These are phyloP conservation scores for Alectoria sarmentosa DNA, from an alignment of 495 filamentous ascomycete genomes.

Conservation along the genomic window DNA sequence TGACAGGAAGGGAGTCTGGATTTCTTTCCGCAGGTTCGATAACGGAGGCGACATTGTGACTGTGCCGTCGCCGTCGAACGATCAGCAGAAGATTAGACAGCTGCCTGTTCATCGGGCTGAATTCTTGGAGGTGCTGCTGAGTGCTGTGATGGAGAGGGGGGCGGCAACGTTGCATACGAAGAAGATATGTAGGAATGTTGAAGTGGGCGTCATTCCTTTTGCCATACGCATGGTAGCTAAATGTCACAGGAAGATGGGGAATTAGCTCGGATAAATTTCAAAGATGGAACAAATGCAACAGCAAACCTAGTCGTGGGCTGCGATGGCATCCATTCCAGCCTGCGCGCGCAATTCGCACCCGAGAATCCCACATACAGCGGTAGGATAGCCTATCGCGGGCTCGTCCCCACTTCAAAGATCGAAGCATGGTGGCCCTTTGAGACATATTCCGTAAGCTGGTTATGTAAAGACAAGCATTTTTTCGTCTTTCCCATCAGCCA, in stretches of 20 bases:
- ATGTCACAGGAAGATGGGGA: conserved; percentile 31
- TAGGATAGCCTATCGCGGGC: conserved; percentile 28
- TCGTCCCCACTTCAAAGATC: conserved; percentile 18
- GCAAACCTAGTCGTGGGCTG: conserved; percentile 53
- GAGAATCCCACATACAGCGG: conserved; percentile 20
- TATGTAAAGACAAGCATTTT: conserved; percentile 27
- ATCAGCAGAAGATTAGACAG: conserved; percentile 17
- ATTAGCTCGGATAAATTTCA: conserved; percentile 43
- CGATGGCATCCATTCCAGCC: conserved; percentile 56
- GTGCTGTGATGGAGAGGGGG: conserved; percentile 24
- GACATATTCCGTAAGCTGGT: conserved; percentile 26
- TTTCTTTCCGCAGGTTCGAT: conserved; percentile 33
- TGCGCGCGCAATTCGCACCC: conserved; percentile 38
- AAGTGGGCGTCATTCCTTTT: neutral
- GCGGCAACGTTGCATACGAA: conserved; percentile 29
- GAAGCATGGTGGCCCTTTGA: conserved; percentile 28
- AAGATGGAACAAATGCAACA: conserved; percentile 39
- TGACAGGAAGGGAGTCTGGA: conserved; percentile 30
- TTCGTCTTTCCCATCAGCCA: conserved; percentile 29
- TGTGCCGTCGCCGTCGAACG: conserved; percentile 24
- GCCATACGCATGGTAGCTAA: neutral
- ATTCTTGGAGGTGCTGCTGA: conserved; percentile 28
- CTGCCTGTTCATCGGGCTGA: conserved; percentile 30
- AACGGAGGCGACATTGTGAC: conserved; percentile 31
- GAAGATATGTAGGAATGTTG: conserved; percentile 18